A percentile compares a stretch with the other conserved stretches of the same genome.
Conservation (phyloP, 768 basidiomycete species). For the Pleurotus eryngii region DNA sequence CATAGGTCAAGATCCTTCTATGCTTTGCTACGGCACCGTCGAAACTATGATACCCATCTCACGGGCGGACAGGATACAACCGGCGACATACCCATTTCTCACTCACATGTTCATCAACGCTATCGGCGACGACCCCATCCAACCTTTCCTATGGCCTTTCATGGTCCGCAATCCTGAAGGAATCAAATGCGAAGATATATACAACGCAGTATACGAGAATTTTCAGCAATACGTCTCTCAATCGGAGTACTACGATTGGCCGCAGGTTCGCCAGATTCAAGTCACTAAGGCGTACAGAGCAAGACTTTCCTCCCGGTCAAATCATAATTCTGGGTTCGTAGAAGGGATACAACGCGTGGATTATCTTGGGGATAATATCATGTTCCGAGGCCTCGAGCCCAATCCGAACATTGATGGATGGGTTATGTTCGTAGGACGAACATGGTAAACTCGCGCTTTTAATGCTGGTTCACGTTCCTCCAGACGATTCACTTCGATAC, state of each 20-base stretch:
- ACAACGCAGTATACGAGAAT: slow-evolving; percentile 41
- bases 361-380: slow-evolving; percentile 43
- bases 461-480: too few relatives aligned
- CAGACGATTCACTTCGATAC: too few relatives aligned
- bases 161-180: slow-evolving; percentile 44
- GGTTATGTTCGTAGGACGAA: slow-evolving; percentile 26
- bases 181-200: slow-evolving; percentile 50
- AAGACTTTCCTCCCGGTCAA: slow-evolving; percentile 16
- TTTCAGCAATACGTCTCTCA: slow-evolving; percentile 35
- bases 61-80: slow-evolving; percentile 42
- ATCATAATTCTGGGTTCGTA: slow-evolving; percentile 2
- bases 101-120: slow-evolving; percentile 53
- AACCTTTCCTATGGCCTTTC: slow-evolving; percentile 54
- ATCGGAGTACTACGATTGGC: slow-evolving; percentile 35
- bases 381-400: slow-evolving; percentile 54
- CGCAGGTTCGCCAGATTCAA: slow-evolving; percentile 25
- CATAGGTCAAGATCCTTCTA: slow-evolving; percentile 27
- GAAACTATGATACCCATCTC: slow-evolving; percentile 26
- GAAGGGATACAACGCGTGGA: slow-evolving; percentile 37
- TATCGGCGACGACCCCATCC: slow-evolving; percentile 47
- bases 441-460: not conserved
- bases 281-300: slow-evolving; percentile 26
- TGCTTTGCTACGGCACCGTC: slow-evolving; percentile 28
- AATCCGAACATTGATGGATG: slow-evolving; percentile 45
- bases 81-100: slow-evolving; percentile 60